Evolutionary conservation across 2,329 filamentous ascomycete species (phyloP).

Genomic region (Calonectria pseudoreteaudii): DNA sequence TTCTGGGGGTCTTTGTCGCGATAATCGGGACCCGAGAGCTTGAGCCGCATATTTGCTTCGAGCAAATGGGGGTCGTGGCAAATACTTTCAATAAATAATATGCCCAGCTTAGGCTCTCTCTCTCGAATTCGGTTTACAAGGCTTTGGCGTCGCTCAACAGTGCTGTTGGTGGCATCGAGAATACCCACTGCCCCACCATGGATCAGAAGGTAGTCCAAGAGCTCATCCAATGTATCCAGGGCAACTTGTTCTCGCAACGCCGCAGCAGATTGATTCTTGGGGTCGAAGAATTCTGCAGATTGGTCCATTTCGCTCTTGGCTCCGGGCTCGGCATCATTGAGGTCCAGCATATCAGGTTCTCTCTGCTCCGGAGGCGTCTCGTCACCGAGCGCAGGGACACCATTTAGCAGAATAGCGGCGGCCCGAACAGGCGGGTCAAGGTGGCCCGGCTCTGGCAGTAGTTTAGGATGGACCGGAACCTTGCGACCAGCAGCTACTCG

Average conservation of each 20-base stretch:
- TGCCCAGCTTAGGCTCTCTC: slow-evolving; percentile 87
- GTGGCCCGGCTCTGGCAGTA: slow-evolving; percentile 49
- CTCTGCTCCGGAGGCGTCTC: slow-evolving; percentile 44
- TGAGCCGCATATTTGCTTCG: slow-evolving; percentile 96
- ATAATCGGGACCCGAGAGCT: slow-evolving; percentile 96
- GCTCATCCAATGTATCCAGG: slow-evolving; percentile 90
- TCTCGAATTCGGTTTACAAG: slow-evolving; percentile 86
- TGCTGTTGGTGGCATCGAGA: slow-evolving; percentile 97
- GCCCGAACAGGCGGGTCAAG: slow-evolving; percentile 63
- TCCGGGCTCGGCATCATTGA: slow-evolving; percentile 43
- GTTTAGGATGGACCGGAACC: slow-evolving; percentile 48
- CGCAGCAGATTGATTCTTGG: slow-evolving; percentile 83
- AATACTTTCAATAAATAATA: slow-evolving; percentile 95
- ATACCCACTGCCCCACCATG: slow-evolving; percentile 92
- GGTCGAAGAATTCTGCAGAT: slow-evolving; percentile 93
- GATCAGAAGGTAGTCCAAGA: slow-evolving; percentile 88
- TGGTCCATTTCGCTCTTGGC: slow-evolving; percentile 76
- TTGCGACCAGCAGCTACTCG: slow-evolving; percentile 78
- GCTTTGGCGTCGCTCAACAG: slow-evolving; percentile 83
- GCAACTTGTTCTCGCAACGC: slow-evolving; percentile 91
- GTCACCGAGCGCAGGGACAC: slow-evolving; percentile 52
- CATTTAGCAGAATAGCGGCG: slow-evolving; percentile 70
- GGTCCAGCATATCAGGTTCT: slow-evolving; percentile 54
- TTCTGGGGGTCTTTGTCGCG: slow-evolving; percentile 89
- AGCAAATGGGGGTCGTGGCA: slow-evolving; percentile 87